A percentile compares a stretch with the other conserved stretches of the same genome.
phyloP scores from a whole-genome alignment of 1,139 yeast species.

The Lodderomyces theae region DNA sequence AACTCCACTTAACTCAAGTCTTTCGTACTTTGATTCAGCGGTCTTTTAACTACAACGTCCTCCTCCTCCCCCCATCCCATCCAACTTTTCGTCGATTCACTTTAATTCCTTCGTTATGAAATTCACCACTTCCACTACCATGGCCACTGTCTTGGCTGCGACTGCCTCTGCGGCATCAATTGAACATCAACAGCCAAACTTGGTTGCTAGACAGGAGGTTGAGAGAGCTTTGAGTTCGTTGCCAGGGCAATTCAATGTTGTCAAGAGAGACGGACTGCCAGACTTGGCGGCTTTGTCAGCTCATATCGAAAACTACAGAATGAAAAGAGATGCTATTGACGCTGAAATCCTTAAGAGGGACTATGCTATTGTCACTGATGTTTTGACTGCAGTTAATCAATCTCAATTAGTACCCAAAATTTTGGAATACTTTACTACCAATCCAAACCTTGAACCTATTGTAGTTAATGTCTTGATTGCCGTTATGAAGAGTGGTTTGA shows the following conservation, averaged over 20 bases:
- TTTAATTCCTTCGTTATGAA: conserved; percentile 22
- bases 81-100: too few relatives aligned
- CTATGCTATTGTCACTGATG: conserved; percentile 40
- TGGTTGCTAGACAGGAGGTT: conserved; percentile 6
- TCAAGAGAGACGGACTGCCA: conserved; percentile 13
- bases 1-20: too few relatives aligned
- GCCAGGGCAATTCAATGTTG: conserved; percentile 2
- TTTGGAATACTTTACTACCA: conserved; percentile 35
- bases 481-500: conserved; percentile 32
- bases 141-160: conserved; percentile 25
- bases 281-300: conserved; percentile 21
- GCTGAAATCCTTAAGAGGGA: conserved; percentile 29
- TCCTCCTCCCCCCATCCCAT: too few relatives aligned
- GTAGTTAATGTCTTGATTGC: conserved; percentile 31
- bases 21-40: background rate
- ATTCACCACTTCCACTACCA: conserved; percentile 27
- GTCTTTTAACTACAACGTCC: background rate
- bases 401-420: conserved; percentile 40
- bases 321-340: conserved; percentile 33
- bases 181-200: conserved; percentile 7
- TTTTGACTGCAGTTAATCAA: conserved; percentile 38
- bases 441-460: conserved; percentile 34
- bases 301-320: conserved; percentile 23
- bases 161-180: conserved; percentile 25
- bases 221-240: conserved; percentile 1